Evolutionary conservation across 2,329 filamentous ascomycete genomes (phyloP), one percentile per base, ranked within the genome.

Genomic region (Dactylellina cionopaga): DNA sequence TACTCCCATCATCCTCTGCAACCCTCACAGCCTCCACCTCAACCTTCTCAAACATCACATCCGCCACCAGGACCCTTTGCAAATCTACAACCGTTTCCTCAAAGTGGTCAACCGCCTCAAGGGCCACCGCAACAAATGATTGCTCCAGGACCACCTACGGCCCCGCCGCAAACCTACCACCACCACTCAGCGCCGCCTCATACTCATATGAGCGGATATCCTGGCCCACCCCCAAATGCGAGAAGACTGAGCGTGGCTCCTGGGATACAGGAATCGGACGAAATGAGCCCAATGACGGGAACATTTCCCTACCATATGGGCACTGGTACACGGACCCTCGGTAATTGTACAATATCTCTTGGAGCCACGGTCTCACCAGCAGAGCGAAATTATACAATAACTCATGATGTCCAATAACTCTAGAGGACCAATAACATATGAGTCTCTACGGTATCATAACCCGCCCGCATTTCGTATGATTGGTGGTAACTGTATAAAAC

Each of bases 241-340:
- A 54, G 62, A 44, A 60, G 68, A 54, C 52, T 65, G 10, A 66
- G 68, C 25, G 62, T 65, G 6, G 62, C 62, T 13, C 54, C 59
- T 13, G 62, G 62, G 4, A 73, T 66, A 22, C 55, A 44, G 25
- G 68, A 73, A 54, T 47, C 59, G 17, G 68, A 66, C 31, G 68
- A 73, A 25, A 73, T 73, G 62, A 60, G 59, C 29, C 68, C 59
- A 11, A 65, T 73, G 68, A 59, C 59, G 29, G 54, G 68, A n/a
- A 65, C 59, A 22, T 73, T 73, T 41, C 68, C 68, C 2, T 73
- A 75, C 35, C 70, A 70, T 22, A 76, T 76, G 75, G 68, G 71
- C 13, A 74, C 71, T 13, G 75, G 76, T 7, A 77, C 76, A 19
- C n/a, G n/a, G n/a, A n/a, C n/a, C n/a, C n/a, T n/a, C n/a, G n/a